Base-by-base conservation (phyloP, 2,329 filamentous ascomycete species). In the Talaromyces sp. region DNA sequence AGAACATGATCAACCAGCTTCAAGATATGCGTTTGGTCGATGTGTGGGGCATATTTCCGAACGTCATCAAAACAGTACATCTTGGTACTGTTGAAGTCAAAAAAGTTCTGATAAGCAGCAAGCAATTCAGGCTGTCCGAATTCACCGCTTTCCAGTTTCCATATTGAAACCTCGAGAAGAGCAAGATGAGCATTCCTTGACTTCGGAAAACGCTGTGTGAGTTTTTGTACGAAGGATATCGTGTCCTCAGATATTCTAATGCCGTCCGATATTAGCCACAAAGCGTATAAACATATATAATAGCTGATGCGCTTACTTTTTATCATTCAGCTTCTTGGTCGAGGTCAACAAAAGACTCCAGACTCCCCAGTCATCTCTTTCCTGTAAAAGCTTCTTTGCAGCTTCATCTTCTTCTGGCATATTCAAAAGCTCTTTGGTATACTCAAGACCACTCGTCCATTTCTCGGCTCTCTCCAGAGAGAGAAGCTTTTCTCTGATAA, bases 21-120 rank as follows among this genome's bases (percentile, higher is more conserved):
- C 8, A 68, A 63, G 63, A 75, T 64, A 1, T 67, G 64, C 15
- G 68, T 62, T 41, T 72, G 72, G 47, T 77, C 69, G 27, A 79
- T 67, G 35, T 67, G 69, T 49, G 68, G 67, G 3, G 78, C 58
- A 62, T 80, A 77, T 50, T 69, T 72, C 65, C 74, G 73, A 27
- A 83, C 66, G 67, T 83, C 81, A 61, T 74, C 73, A 61, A 82
- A 83, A 65, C 79, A 81, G 67, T 80, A 81, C 25, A 79, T 72
- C 66, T 82, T 83, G 52, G 72, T 71, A 17, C 76, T 76, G 67
- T 79, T 79, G 8, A 68, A 69, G 43, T 79, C 72, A 64, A 79
- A 79, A 68, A 82, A 82, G 47, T 72, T 67, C 63, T 77, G 72
- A 63, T 77, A 82, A 17, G 71, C 74, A 47, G 71, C 65, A 31